Conservation (phyloP, 306 rosid species). For the Coriaria nepalensis region DNA sequence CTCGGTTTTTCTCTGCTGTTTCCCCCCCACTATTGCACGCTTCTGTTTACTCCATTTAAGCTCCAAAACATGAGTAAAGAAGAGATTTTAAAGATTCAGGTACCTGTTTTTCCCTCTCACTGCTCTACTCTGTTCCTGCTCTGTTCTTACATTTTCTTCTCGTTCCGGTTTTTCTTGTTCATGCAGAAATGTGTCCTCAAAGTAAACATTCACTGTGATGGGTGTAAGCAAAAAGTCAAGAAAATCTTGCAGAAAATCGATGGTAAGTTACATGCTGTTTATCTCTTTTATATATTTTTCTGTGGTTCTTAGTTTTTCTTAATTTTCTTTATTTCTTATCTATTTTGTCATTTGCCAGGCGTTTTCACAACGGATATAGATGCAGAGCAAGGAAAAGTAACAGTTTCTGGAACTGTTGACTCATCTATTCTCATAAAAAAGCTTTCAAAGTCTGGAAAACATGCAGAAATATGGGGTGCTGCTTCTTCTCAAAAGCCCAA, state of each 20-base stretch:
- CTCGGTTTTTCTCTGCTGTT: neutral
- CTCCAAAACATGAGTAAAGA: conserved; percentile 55
- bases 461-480: conserved; percentile 73
- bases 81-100: conserved; percentile 89
- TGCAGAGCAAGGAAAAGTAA: conserved; percentile 85
- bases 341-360: conserved; percentile 23
- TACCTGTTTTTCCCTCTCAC: conserved; percentile 11
- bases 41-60: conserved; percentile 21
- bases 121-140: neutral
- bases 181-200: conserved; percentile 87
- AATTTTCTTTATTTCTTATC: neutral
- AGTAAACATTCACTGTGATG: conserved; percentile 96
- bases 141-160: conserved; percentile 19
- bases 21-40: conserved; percentile 11
- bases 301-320: neutral
- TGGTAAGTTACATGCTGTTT: conserved; percentile 29
- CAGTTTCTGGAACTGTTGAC: conserved; percentile 82
- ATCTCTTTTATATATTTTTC: neutral
- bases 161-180: conserved; percentile 31
- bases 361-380: conserved; percentile 77
- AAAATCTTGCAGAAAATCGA: conserved; percentile 89
- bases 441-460: conserved; percentile 84
- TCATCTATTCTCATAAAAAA: conserved; percentile 66
- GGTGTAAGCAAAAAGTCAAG: conserved; percentile 90
- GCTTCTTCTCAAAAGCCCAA: conserved; percentile 28